Percentiles rank a stretch among this genome's conserved stretches.
Evolutionary conservation across 768 basidiomycete species (phyloP).

Genomic region (Cystofilobasidium ferigula): DNA sequence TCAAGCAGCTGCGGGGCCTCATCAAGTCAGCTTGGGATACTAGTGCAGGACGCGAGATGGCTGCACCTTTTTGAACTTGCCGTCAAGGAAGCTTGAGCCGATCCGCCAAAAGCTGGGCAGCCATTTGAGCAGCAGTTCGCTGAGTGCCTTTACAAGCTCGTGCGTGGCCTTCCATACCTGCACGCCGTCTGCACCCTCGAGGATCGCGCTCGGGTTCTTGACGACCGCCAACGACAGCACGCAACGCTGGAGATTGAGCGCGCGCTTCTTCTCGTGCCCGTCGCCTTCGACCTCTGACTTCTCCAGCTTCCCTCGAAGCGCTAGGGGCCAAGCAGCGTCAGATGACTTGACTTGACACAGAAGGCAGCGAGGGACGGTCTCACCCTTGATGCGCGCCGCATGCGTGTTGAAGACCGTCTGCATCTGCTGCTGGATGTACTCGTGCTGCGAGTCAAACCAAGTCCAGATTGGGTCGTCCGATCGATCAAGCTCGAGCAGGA

Average conservation of each 20-base stretch:
- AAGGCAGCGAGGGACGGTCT: too few species aligned
- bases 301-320: background rate
- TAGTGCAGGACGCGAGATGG: background rate
- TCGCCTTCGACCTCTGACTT: background rate
- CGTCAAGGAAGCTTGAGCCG: conserved; percentile 78
- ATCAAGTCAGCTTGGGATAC: background rate
- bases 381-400: background rate
- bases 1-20: background rate
- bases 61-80: conserved; percentile 50
- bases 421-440: conserved; percentile 50
- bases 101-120: conserved; percentile 93
- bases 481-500: conserved; percentile 72
- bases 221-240: conserved; percentile 12
- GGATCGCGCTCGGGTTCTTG: background rate
- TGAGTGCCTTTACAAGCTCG: conserved; percentile 71
- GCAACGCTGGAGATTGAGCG: conserved; percentile 28
- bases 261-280: conserved; percentile 9
- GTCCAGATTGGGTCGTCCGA: conserved; percentile 89
- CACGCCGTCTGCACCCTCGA: conserved; percentile 50
- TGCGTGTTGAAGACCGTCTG: background rate
- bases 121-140: conserved; percentile 69
- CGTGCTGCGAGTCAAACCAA: conserved; percentile 88
- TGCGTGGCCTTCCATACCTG: conserved; percentile 71
- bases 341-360: too few species aligned
- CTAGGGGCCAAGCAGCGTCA: too few species aligned